Conservation (phyloP, 805 yeast species). For the Kluyveromyces nonfermentans region DNA sequence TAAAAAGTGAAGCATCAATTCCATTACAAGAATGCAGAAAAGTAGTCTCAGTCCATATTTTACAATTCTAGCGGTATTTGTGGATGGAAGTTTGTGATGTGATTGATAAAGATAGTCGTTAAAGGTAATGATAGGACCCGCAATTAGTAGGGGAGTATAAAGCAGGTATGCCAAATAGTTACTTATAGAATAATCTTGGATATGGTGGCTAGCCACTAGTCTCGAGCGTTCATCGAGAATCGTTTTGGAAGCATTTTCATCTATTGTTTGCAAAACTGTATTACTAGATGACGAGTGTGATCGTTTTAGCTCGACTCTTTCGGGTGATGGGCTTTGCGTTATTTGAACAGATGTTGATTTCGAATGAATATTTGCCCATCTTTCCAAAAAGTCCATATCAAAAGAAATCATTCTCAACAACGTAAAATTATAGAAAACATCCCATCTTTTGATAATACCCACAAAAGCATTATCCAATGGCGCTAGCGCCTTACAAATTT, state of each 20-base stretch:
- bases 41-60: conserved; percentile 59
- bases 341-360: conserved; percentile 3
- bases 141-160: conserved; percentile 85
- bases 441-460: conserved; percentile 89
- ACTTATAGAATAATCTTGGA: conserved; percentile 47
- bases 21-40: conserved; percentile 80
- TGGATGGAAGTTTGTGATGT: conserved; percentile 47
- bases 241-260: conserved; percentile 11
- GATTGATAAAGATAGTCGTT: conserved; percentile 83
- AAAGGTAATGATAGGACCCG: conserved; percentile 91
- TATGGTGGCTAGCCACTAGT: conserved; percentile 50
- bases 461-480: conserved; percentile 51
- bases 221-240: conserved; percentile 52
- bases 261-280: conserved; percentile 12
- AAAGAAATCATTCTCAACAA: conserved; percentile 75
- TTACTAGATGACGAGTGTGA: conserved; percentile 7
- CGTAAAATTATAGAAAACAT: conserved; percentile 88
- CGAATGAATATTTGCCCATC: conserved; percentile 15
- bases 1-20: conserved; percentile 72
- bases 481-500: conserved; percentile 32
- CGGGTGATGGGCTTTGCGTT: conserved; percentile 4
- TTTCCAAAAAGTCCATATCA: conserved; percentile 63
- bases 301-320: conserved; percentile 17
- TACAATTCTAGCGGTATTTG: conserved; percentile 41
- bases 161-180: conserved; percentile 70